A percentile compares a stretch with the other conserved stretches of the same genome.
Conservation (phyloP, 345 rosid genomes). For the Linum lewisii region DNA sequence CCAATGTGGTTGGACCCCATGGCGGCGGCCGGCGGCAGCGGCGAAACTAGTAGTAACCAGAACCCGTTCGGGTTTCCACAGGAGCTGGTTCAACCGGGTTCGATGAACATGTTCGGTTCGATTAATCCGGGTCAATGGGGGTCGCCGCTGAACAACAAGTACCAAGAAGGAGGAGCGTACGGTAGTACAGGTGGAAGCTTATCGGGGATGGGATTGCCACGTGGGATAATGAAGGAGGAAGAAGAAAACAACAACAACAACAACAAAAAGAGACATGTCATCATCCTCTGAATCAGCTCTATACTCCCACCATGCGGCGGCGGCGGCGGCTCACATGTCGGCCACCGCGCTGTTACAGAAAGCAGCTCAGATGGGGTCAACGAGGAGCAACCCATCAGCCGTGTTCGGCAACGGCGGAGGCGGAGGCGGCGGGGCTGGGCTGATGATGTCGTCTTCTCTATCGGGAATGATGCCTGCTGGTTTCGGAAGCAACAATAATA, state of each 20-base stretch:
- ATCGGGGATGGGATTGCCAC: conserved; percentile 12
- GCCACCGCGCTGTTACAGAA: conserved; percentile 80
- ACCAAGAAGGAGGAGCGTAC: conserved; percentile 19
- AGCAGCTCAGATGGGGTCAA: conserved; percentile 82
- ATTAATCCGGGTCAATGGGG: conserved; percentile 12
- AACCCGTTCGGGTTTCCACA: conserved; percentile 20
- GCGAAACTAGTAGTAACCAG: conserved; percentile 11
- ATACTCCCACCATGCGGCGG: conserved; percentile 14
- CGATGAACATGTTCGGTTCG: conserved; percentile 26
- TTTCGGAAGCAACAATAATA: too few relatives aligned
- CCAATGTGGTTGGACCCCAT: conserved; percentile 35
- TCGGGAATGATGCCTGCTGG: background rate
- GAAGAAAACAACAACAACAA: conserved; percentile 21
- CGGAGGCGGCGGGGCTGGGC: conserved; percentile 10
- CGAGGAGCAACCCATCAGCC: conserved; percentile 34
- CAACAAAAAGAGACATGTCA: conserved; percentile 13
- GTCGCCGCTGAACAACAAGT: conserved; percentile 26
- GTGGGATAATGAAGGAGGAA: conserved; percentile 15
- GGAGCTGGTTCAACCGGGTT: conserved; percentile 23
- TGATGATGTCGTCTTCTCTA: conserved; percentile 15
- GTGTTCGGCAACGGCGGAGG: background rate
- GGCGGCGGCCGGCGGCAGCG: background rate
- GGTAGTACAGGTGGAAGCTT: conserved; percentile 11
- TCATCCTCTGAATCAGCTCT: conserved; percentile 23
- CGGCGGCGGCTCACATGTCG: conserved; percentile 38